phyloP scores from a whole-genome alignment of 306 rosid species.

The Inga leiocalycina region DNA sequence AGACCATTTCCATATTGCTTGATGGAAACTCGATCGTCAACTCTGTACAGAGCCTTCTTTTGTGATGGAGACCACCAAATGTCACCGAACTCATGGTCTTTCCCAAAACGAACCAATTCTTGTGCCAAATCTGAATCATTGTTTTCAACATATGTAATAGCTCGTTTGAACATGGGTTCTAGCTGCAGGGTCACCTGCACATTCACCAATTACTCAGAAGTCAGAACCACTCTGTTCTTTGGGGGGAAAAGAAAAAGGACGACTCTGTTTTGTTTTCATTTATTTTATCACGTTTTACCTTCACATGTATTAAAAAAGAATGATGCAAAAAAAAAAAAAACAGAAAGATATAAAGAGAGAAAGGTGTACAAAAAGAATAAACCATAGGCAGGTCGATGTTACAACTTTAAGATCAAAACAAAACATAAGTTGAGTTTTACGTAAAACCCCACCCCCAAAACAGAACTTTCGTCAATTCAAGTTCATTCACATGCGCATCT shows the following conservation, averaged over 20 bases:
- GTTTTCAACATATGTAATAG: not conserved
- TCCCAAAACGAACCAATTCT: not conserved
- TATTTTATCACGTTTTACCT: not conserved
- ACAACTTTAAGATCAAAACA: not conserved
- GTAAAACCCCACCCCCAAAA: too few relatives aligned
- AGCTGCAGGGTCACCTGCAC: not conserved
- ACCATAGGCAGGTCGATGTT: not conserved
- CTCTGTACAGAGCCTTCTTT: not conserved
- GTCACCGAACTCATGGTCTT: not conserved
- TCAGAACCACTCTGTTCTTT: not conserved
- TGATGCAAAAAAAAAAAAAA: too few relatives aligned
- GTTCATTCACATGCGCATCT: not conserved
- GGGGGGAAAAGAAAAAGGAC: too few relatives aligned
- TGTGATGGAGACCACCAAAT: not conserved
- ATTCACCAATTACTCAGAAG: not conserved
- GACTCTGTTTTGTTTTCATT: too few relatives aligned
- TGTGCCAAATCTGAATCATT: not conserved
- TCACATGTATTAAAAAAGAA: not conserved
- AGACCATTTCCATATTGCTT: not conserved
- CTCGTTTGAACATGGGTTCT: slow-evolving; percentile 4
- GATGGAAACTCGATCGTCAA: not conserved
- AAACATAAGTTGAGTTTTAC: not conserved
- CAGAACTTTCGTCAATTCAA: too few relatives aligned
- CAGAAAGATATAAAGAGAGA: too few relatives aligned
- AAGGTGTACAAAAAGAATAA: not conserved